These are phyloP conservation scores for Gillenia trifoliata DNA, from an alignment of 306 rosid species.

Conservation along the genomic window DNA sequence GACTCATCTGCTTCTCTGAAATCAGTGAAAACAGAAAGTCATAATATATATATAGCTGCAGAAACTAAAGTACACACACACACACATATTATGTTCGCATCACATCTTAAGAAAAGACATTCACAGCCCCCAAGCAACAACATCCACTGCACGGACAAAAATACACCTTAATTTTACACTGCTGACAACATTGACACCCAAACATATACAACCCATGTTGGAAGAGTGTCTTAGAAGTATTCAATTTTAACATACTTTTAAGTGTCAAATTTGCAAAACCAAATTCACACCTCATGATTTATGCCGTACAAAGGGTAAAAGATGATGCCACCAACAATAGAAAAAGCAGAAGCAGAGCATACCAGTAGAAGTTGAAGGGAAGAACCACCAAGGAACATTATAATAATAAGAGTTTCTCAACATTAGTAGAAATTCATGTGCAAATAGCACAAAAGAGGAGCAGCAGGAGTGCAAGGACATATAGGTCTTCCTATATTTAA, in stretches of 20 bases:
- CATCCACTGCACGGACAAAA: not conserved
- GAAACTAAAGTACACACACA: not conserved
- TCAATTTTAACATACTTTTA: not conserved
- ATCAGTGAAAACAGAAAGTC: slow-evolving; percentile 6
- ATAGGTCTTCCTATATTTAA: not conserved
- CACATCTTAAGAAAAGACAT: not conserved
- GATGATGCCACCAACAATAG: not conserved
- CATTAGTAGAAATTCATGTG: not conserved
- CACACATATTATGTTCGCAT: not conserved
- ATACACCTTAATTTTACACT: not conserved
- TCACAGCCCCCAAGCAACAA: not conserved
- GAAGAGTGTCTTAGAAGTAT: not conserved
- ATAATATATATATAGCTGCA: not conserved
- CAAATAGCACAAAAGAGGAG: not conserved
- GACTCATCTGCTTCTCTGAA: slow-evolving; percentile 98
- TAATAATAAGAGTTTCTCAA: not conserved
- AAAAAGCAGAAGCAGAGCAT: not conserved
- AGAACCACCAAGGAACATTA: not conserved
- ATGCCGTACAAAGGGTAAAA: not conserved
- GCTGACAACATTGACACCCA: not conserved
- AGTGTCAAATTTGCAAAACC: not conserved
- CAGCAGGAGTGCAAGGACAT: not conserved
- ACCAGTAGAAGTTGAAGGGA: not conserved
- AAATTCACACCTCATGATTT: not conserved
- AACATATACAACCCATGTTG: not conserved